Base-by-base conservation (phyloP, 2,329 filamentous ascomycete species). In the Fusarium staphyleae region DNA sequence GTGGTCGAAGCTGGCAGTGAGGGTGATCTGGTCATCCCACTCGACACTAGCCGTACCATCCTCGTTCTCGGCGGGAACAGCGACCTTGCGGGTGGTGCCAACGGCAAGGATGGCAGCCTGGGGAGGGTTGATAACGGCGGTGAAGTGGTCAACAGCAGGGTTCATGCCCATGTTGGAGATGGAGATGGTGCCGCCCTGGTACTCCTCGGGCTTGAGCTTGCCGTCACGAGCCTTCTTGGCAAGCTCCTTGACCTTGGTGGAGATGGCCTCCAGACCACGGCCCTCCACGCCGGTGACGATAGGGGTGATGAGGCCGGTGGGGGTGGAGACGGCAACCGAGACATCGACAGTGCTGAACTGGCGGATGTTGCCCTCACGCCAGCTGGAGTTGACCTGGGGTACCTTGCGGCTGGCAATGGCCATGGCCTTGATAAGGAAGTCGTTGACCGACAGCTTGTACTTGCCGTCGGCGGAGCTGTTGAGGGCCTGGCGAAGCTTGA, bases 151-250 rank as follows among this genome's bases (percentile, higher is more conserved):
- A 60, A 99, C 88, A 43, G 95, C 93, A 40, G 87, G 73, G 85
- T 99, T 99, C 95, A 99, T 99, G 77, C 95, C 95, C 95, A 99
- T 96, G 87, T 99, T 99, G 80, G 91, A 96, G 79, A 99, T 98
- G 76, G 93, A 97, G 80, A 99, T 96, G 74, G 91, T 96, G 75
- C 95, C 95, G 50, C 95, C 95, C 83, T 97, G 93, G 87, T 96
- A 99, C 80, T 99, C 93, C 77, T 99, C 93, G 40, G 95, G 95
- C 88, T 98, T 98, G 69, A 99, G 89, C 87, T 98, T 99, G 79
- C 91, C 90, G 68, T 98, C 95, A 58, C 92, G 87, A 60, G 95
- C 95, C 74, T 91, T 91, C 87, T 96, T 96, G 73, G 93, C 93
- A 49, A 99, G 90, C 72, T 96, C 92, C 84, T 98, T 98, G 80